Conservation (phyloP, 176 grass and related monocot species). For the Carex kokanica region DNA sequence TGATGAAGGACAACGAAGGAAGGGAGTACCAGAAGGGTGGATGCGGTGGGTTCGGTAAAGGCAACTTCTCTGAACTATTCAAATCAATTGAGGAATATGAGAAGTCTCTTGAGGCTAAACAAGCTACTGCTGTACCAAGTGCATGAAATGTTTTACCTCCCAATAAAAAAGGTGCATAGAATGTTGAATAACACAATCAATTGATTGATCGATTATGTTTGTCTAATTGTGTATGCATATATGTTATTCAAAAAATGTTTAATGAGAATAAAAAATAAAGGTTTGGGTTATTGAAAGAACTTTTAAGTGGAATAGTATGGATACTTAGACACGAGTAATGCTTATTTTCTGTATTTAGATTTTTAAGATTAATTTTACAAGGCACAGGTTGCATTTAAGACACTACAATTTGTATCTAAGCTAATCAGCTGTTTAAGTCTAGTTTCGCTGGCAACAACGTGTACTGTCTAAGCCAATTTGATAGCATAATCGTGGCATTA, state of each 20-base stretch:
- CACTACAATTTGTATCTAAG: background rate
- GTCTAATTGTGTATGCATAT: constrained; percentile 13
- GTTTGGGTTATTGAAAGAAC: constrained; percentile 1
- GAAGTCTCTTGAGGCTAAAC: constrained; percentile 74
- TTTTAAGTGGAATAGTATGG: background rate
- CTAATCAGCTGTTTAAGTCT: background rate
- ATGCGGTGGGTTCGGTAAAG: constrained; percentile 80
- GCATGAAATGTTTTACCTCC: background rate
- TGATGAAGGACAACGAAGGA: constrained; percentile 63
- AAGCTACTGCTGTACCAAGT: constrained; percentile 25
- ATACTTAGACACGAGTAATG: background rate
- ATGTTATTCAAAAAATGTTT: background rate
- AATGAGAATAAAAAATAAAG: background rate
- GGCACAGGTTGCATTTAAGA: background rate
- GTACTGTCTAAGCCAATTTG: background rate
- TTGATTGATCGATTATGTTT: background rate
- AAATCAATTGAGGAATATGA: constrained; percentile 88
- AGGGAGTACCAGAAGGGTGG: constrained; percentile 77
- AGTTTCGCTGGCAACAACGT: no score
- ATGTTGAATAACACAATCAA: background rate
- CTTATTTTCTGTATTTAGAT: background rate
- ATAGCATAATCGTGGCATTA: background rate
- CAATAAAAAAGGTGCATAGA: background rate
- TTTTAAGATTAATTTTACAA: background rate
- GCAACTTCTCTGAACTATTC: constrained; percentile 88